Percentiles rank a stretch among this genome's conserved stretches.
phyloP scores from a whole-genome alignment of 2,329 filamentous ascomycete genomes.

The Acrodontium crateriforme region DNA sequence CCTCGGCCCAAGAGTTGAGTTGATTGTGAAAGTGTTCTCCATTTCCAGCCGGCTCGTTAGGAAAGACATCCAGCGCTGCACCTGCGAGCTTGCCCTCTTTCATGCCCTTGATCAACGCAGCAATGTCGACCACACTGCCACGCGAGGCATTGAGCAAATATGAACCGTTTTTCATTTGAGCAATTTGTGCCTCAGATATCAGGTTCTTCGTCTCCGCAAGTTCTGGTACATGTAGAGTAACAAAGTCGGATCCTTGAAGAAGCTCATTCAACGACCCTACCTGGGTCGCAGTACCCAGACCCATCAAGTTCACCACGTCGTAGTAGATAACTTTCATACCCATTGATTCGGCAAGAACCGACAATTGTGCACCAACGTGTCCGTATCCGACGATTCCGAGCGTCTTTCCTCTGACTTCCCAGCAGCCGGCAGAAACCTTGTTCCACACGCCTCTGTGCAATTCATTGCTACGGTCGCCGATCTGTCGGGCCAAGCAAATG shows the following conservation, averaged over 20 bases:
- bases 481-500: slow-evolving; percentile 78
- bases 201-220: slow-evolving; percentile 84
- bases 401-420: slow-evolving; percentile 97
- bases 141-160: slow-evolving; percentile 96
- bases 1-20: slow-evolving; percentile 73
- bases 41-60: slow-evolving; percentile 83
- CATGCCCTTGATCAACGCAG: slow-evolving; percentile 78
- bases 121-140: slow-evolving; percentile 86
- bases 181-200: slow-evolving; percentile 67
- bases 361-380: slow-evolving; percentile 92
- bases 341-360: slow-evolving; percentile 91
- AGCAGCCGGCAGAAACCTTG: slow-evolving; percentile 92
- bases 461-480: slow-evolving; percentile 85
- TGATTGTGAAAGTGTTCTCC: slow-evolving; percentile 84
- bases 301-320: slow-evolving; percentile 89
- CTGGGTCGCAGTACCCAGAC: slow-evolving; percentile 74
- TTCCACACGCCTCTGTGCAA: slow-evolving; percentile 95
- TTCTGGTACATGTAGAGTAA: slow-evolving; percentile 90
- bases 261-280: slow-evolving; percentile 65
- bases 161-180: slow-evolving; percentile 79
- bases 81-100: slow-evolving; percentile 76
- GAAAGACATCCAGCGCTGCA: slow-evolving; percentile 92
- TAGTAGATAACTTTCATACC: slow-evolving; percentile 98
- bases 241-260: slow-evolving; percentile 71
- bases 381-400: slow-evolving; percentile 94